Evolutionary conservation across 176 grass and related monocot species (phyloP).

Genomic region (Bonia amplexicaulis): DNA sequence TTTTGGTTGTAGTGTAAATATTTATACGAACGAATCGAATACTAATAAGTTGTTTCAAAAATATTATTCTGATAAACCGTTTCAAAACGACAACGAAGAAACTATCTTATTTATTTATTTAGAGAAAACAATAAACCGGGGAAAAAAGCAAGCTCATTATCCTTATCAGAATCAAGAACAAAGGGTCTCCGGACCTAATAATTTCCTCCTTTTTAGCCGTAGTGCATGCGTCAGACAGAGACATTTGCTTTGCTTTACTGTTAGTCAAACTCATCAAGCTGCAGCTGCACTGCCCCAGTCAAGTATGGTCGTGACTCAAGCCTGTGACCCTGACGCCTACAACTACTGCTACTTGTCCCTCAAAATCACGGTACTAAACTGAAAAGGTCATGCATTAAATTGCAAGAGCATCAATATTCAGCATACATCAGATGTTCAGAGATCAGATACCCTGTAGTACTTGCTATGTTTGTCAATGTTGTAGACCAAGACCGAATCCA

Average conservation of each 20-base stretch:
- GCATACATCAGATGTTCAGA: not conserved
- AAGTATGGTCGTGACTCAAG: not conserved
- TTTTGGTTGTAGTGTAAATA: no score
- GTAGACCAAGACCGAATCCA: not conserved
- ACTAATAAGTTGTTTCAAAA: no score
- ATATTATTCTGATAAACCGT: no score
- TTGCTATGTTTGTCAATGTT: not conserved
- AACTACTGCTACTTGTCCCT: not conserved
- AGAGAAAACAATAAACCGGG: no score
- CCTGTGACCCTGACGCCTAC: not conserved
- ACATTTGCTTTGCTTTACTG: not conserved
- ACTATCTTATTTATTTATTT: no score
- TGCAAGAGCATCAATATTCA: not conserved
- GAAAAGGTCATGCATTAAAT: not conserved
- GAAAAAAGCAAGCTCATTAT: not conserved
- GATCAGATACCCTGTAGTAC: not conserved
- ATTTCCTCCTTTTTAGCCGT: not conserved
- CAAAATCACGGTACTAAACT: not conserved
- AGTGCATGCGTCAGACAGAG: conserved; percentile 20
- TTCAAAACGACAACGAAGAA: no score
- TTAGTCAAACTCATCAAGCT: conserved; percentile 16
- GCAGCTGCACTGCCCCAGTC: not conserved
- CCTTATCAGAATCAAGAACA: conserved; percentile 1
- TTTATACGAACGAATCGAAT: no score
- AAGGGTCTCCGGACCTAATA: not conserved